These are phyloP conservation scores for Zea mays DNA, from an alignment of 176 grass and related monocot genomes.

Conservation along the genomic window Zm-B73-REFERENCE-NAM-5.0 NC_050097.1:190816001-190816500, in stretches of 20 bases:
- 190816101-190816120: not conserved
- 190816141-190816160: not conserved
- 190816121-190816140: not conserved
- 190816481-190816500: not conserved
- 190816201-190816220: not conserved
- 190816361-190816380: slow-evolving; percentile 36
- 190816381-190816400: not conserved
- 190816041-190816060: too few species aligned
- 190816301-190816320: slow-evolving; percentile 19
- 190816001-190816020: not conserved
- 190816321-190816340: slow-evolving; percentile 17
- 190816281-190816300: slow-evolving; percentile 7
- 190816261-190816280: not conserved
- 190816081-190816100: not conserved
- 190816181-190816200: not conserved
- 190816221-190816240: slow-evolving; percentile 20
- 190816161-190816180: not conserved
- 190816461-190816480: slow-evolving; percentile 22
- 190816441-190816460: slow-evolving; percentile 20
- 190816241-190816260: slow-evolving; percentile 14
- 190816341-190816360: slow-evolving; percentile 19
- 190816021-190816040: not conserved
- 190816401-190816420: not conserved
- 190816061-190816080: not conserved
- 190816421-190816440: slow-evolving; percentile 50